Percentiles rank a stretch among this genome's conserved stretches.
Evolutionary conservation across 2,329 filamentous ascomycete genomes (phyloP).

Genomic region (Chaetomium sp.): DNA sequence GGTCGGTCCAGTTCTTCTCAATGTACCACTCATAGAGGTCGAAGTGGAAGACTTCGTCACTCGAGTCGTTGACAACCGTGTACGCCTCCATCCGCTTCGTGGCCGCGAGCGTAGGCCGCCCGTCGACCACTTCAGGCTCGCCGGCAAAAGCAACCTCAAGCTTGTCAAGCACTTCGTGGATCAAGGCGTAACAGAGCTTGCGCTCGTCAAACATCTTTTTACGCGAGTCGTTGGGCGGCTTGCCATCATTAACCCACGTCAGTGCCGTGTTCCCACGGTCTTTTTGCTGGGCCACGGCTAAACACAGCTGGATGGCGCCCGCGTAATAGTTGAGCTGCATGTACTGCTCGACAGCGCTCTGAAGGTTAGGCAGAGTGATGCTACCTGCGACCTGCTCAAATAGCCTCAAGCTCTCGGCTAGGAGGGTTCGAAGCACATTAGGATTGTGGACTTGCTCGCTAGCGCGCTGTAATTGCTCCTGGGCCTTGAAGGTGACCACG

Average conservation of each 20-base stretch:
- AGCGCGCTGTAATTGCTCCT: constrained; percentile 89
- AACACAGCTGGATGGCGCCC: constrained; percentile 83
- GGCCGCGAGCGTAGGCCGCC: constrained; percentile 71
- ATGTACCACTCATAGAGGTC: constrained; percentile 99
- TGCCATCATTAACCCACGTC: constrained; percentile 84
- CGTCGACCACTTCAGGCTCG: constrained; percentile 75
- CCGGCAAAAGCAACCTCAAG: constrained; percentile 71
- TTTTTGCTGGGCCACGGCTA: constrained; percentile 79
- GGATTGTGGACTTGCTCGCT: constrained; percentile 75
- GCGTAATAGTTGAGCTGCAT: constrained; percentile 85
- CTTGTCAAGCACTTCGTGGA: constrained; percentile 76
- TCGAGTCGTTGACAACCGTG: constrained; percentile 81
- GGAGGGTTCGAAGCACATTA: constrained; percentile 73
- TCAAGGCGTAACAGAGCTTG: constrained; percentile 80
- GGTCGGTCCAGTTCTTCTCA: constrained; percentile 77
- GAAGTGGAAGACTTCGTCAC: constrained; percentile 93
- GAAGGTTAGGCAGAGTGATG: constrained; percentile 77
- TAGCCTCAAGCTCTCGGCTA: constrained; percentile 85
- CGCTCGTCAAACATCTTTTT: constrained; percentile 68
- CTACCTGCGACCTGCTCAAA: constrained; percentile 88
- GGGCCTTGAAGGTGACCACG: constrained; percentile 97
- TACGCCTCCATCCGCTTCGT: constrained; percentile 88
- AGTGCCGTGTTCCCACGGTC: constrained; percentile 86
- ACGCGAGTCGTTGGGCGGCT: constrained; percentile 70
- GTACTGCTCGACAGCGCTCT: constrained; percentile 77